phyloP scores from a whole-genome alignment of 768 basidiomycete genomes.

The Mycena olivaceomarginata region DNA sequence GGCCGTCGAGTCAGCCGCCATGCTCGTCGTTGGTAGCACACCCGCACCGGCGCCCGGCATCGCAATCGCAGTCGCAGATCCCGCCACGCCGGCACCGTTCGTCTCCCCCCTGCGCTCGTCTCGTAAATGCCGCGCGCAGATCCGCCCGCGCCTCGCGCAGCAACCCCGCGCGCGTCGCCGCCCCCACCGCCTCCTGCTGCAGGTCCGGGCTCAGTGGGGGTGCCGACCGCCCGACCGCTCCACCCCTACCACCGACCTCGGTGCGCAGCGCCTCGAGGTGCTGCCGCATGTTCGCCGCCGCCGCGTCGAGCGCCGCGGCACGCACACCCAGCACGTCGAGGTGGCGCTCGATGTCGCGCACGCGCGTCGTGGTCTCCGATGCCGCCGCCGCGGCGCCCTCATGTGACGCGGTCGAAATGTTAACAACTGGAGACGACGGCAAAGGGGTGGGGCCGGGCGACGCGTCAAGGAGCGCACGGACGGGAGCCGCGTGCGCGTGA shows the following conservation, averaged over 20 bases:
- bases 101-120: too few relatives aligned
- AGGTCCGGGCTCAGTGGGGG: neutral
- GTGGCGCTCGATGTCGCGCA: conserved; percentile 16
- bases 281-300: conserved; percentile 8
- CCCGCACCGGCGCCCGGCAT: too few relatives aligned
- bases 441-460: too few relatives aligned
- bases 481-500: too few relatives aligned
- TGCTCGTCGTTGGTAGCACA: too few relatives aligned
- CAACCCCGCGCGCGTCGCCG: neutral
- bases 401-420: too few relatives aligned
- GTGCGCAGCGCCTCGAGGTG: conserved; percentile 14
- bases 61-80: too few relatives aligned
- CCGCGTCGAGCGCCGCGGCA: conserved; percentile 17
- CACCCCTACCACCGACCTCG: neutral
- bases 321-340: conserved; percentile 9
- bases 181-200: neutral
- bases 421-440: too few relatives aligned
- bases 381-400: neutral
- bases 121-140: neutral
- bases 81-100: too few relatives aligned
- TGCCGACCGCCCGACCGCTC: neutral
- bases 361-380: neutral
- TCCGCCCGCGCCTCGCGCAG: neutral
- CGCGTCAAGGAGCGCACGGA: too few relatives aligned
- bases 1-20: too few relatives aligned